Evolutionary conservation across 495 filamentous ascomycete species (phyloP).

Genomic region (Podospora pseudoanserina): DNA sequence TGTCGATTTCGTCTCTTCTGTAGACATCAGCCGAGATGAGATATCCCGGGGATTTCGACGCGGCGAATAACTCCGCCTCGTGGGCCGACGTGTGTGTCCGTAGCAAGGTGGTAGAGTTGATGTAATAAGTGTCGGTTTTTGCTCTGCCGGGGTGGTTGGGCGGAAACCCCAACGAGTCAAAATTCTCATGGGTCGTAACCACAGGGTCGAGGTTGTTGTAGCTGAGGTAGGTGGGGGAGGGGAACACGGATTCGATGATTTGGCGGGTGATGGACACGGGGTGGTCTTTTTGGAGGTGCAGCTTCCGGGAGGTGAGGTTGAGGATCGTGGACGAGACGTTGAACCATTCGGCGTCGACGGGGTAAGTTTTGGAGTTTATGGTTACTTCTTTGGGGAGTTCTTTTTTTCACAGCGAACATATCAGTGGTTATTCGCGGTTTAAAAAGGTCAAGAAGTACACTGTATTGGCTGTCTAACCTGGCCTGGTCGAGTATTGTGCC

Average conservation of each 20-base stretch:
- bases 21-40: constrained; percentile 96
- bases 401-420: not conserved
- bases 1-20: constrained; percentile 89
- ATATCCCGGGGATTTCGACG: constrained; percentile 70
- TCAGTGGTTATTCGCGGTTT: not conserved
- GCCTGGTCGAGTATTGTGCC: constrained; percentile 5
- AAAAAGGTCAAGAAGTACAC: not conserved
- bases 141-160: constrained; percentile 83
- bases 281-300: constrained; percentile 85
- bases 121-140: constrained; percentile 90
- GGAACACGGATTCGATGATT: constrained; percentile 88
- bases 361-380: constrained; percentile 62
- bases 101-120: constrained; percentile 78
- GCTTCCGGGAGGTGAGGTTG: constrained; percentile 62
- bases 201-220: constrained; percentile 78
- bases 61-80: constrained; percentile 80
- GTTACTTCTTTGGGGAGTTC: constrained; percentile 15
- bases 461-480: not conserved
- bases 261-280: constrained; percentile 85
- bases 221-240: constrained; percentile 63
- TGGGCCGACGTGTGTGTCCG: constrained; percentile 94
- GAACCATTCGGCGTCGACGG: constrained; percentile 71
- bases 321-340: constrained; percentile 77
- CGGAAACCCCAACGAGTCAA: constrained; percentile 92
- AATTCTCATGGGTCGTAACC: constrained; percentile 84